Conservation (phyloP, 2,329 filamentous ascomycete species). For the Madurella mycetomatis region DNA sequence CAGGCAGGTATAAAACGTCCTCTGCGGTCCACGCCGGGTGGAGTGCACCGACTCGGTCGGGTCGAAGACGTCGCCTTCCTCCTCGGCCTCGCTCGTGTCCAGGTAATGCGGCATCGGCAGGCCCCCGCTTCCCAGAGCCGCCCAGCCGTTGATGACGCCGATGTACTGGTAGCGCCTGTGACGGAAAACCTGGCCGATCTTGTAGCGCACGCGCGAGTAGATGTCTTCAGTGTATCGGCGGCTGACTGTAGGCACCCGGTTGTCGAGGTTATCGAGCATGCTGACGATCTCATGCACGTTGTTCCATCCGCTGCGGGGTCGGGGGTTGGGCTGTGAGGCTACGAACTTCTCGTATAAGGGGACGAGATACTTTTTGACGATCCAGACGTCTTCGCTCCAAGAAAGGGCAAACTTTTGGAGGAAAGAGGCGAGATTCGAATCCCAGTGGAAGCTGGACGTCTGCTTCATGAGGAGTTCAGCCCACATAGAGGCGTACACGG, state of each 20-base stretch:
- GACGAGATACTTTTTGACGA: conserved; percentile 64
- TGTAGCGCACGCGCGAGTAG: conserved; percentile 51
- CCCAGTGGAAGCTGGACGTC: conserved; percentile 47
- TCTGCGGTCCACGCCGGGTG: conserved; percentile 58
- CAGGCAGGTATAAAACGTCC: conserved; percentile 84
- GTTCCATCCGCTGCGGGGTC: conserved; percentile 30
- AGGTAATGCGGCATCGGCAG: conserved; percentile 28
- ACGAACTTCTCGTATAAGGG: conserved; percentile 54
- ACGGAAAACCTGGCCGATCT: conserved; percentile 76
- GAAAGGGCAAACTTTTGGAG: conserved; percentile 60
- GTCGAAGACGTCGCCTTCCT: conserved; percentile 42
- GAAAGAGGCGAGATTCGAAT: conserved; percentile 60
- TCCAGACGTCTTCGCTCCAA: conserved; percentile 66
- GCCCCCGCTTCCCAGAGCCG: conserved; percentile 35
- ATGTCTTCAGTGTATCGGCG: conserved; percentile 34
- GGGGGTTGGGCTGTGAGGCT: conserved; percentile 25
- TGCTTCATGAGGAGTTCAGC: conserved; percentile 55
- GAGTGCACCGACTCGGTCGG: conserved; percentile 11
- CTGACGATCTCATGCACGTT: conserved; percentile 35
- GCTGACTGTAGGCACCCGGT: conserved; percentile 33
- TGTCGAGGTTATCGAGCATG: conserved; percentile 44
- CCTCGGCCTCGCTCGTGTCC: conserved; percentile 39
- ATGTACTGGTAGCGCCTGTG: conserved; percentile 77
- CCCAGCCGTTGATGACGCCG: conserved; percentile 87
- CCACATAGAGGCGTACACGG: conserved; percentile 73